Percentiles rank a stretch among this genome's conserved stretches.
These are phyloP conservation scores for Puccinia horiana DNA, from an alignment of 1,284 basidiomycete species.

Conservation along the genomic window DNA sequence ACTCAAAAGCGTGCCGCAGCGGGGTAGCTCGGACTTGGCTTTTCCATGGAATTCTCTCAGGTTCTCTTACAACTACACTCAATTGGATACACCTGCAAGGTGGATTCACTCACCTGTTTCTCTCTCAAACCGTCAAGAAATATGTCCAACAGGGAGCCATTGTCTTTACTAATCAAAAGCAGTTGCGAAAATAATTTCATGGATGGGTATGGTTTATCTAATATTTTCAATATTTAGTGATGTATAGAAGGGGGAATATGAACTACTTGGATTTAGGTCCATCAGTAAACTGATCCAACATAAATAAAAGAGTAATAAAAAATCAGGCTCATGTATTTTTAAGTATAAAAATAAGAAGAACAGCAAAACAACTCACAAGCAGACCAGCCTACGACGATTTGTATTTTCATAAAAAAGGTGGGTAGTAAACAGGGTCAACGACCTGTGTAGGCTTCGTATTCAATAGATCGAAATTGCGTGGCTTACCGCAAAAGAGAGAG, in stretches of 20 bases:
- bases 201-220: no score
- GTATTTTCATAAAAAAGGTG: neutral
- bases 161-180: no score
- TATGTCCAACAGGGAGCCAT: no score
- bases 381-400: constrained; percentile 19
- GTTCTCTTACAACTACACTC: no score
- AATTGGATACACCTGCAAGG: no score
- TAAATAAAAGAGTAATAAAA: neutral
- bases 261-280: neutral
- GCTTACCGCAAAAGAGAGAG: constrained; percentile 66
- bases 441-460: neutral
- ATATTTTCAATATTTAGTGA: neutral
- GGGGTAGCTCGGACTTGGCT: no score
- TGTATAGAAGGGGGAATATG: no score
- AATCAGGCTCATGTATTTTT: neutral
- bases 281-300: constrained; percentile 8
- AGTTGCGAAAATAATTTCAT: no score
- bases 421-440: neutral
- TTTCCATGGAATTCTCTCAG: no score
- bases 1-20: no score
- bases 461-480: neutral
- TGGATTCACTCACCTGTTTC: no score
- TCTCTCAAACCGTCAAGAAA: no score
- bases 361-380: constrained; percentile 37
- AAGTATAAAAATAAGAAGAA: neutral